Base-by-base conservation (phyloP, 345 rosid species). In the Arabis hirsuta region DNA sequence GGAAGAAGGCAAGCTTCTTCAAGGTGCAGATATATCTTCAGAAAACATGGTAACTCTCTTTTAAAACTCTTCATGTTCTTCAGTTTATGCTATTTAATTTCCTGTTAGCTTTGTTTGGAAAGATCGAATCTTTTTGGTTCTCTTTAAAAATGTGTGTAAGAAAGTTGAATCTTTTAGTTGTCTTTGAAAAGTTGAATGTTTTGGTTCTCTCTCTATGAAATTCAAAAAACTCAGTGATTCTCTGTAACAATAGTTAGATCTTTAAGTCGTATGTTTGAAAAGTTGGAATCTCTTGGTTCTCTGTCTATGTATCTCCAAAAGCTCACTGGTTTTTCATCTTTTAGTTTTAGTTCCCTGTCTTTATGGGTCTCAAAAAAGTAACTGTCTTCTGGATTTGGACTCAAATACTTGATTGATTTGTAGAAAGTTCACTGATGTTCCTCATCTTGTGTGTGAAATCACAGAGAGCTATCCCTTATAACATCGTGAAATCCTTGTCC, bases 391-490 rank as follows among this genome's bases (percentile, higher is more conserved):
- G 38, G 29, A 13, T 16, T 16, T 16, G 16, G 16, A 16, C 16
- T 16, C 16, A 16, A 16, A 16, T 16, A 16, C 16, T 16, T 16
- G 16, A 16, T 16, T 31, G 34, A 31, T 31, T 5, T 31, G 34
- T 36, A 36, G 39, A 36, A 36, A 7, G 39, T 36, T 36, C 39
- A 7, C 10, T 36, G 9, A 36, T 36, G 2, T 36, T 36, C 24
- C 27, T 62, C 22, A 19, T 64, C 32, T 64, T 34, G 10, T 34
- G 32, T 16, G 32, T 8, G 26, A 12, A 22, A 38, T 1, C 7
- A 31, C 16, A 67, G 61, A 43, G 71, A 26, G 61, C 71, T n/a
- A 39, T 69, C 13, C 65, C 73, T 9, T 3, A 44, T 0, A n/a
- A 46, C n/a, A 45, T 69, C 46, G 31, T 2, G 36, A 69, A 12